These are phyloP conservation scores for Wakefieldia striispora DNA, from an alignment of 768 basidiomycete species.

Conservation along the genomic window DNA sequence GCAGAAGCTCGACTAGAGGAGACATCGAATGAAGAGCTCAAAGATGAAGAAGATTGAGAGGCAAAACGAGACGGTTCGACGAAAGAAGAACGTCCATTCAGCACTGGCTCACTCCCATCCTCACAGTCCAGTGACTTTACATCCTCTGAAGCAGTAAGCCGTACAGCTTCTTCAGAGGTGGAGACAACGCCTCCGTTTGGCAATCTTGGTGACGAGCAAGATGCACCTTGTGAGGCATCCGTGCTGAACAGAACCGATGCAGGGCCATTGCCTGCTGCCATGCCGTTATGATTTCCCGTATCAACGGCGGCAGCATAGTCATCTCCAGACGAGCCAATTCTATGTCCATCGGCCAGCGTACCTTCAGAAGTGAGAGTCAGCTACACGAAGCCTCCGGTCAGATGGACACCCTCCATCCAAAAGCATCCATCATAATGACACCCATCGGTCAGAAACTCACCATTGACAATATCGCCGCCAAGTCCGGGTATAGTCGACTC, in stretches of 20 bases:
- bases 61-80: slow-evolving; percentile 31
- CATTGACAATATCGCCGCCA: slow-evolving; percentile 39
- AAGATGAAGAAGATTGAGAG: slow-evolving; percentile 32
- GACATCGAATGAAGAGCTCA: slow-evolving; percentile 40
- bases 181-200: slow-evolving; percentile 19
- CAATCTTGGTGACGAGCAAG: slow-evolving; percentile 18
- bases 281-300: slow-evolving; percentile 13
- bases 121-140: slow-evolving; percentile 18
- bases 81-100: slow-evolving; percentile 22
- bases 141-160: slow-evolving; percentile 17
- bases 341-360: slow-evolving; percentile 38
- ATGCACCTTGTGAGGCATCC: slow-evolving; percentile 11
- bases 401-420: slow-evolving; percentile 43
- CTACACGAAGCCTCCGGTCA: slow-evolving; percentile 46
- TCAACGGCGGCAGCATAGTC: slow-evolving; percentile 13
- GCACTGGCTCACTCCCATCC: slow-evolving; percentile 16
- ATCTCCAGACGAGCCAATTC: slow-evolving; percentile 32
- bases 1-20: slow-evolving; percentile 45
- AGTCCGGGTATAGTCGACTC: slow-evolving; percentile 33
- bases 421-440: slow-evolving; percentile 43
- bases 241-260: slow-evolving; percentile 24
- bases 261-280: slow-evolving; percentile 25
- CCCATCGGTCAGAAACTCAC: slow-evolving; percentile 48
- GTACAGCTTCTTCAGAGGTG: slow-evolving; percentile 19
- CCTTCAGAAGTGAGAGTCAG: slow-evolving; percentile 53